Conservation (phyloP, 768 basidiomycete genomes). For the Lanmaoa rubissima region DNA sequence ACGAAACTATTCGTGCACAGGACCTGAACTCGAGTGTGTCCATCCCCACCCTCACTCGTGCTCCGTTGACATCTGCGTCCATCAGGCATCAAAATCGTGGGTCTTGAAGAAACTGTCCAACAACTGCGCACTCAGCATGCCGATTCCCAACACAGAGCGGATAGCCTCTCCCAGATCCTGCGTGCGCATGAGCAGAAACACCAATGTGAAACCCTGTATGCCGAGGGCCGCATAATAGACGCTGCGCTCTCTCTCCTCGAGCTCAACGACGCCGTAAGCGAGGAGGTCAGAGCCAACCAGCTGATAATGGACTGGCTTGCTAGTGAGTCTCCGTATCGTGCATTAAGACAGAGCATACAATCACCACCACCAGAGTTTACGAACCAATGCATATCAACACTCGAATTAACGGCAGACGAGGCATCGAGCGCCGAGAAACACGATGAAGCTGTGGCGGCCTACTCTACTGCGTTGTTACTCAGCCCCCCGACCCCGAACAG, state of each 20-base stretch:
- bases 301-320: slow-evolving; percentile 1
- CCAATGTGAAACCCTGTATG: slow-evolving; percentile 5
- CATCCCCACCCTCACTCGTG: no score
- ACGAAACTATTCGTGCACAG: no score
- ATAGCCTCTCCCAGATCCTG: background rate
- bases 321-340: background rate
- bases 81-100: background rate
- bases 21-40: no score
- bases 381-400: background rate
- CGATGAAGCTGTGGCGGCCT: background rate
- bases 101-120: background rate
- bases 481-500: background rate
- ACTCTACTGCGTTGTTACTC: background rate
- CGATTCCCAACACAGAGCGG: background rate
- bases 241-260: background rate
- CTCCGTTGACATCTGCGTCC: background rate
- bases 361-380: background rate
- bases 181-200: slow-evolving; percentile 1
- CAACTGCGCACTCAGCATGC: background rate
- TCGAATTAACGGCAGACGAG: slow-evolving; percentile 1
- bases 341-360: background rate
- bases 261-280: background rate
- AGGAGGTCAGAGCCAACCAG: background rate
- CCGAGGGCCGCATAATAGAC: background rate
- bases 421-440: background rate